phyloP scores from a whole-genome alignment of 164 flowering plant genomes.

The Vitis amurensis region DNA sequence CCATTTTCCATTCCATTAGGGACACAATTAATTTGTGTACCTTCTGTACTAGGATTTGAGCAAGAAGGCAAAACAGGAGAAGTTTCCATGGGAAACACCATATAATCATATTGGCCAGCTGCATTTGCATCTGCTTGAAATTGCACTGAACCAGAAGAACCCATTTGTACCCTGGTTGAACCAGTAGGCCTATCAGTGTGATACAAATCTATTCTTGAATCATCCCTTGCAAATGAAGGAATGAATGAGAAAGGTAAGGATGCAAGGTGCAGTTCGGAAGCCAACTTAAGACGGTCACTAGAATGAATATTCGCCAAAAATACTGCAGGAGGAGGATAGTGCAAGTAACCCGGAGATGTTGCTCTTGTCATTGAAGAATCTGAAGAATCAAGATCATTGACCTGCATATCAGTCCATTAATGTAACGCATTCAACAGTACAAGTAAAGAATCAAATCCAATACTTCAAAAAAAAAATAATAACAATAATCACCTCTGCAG shows the following conservation, averaged over 20 bases:
- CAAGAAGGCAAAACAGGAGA: slow-evolving; percentile 10
- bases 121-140: slow-evolving; percentile 12
- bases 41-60: slow-evolving; percentile 10
- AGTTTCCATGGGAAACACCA: slow-evolving; percentile 16
- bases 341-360: slow-evolving; percentile 76
- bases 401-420: slow-evolving; percentile 48
- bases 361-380: slow-evolving; percentile 86
- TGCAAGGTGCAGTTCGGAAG: slow-evolving; percentile 48
- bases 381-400: slow-evolving; percentile 84
- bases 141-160: slow-evolving; percentile 4
- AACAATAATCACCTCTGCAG: slow-evolving; percentile 74
- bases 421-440: neutral
- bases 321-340: slow-evolving; percentile 85
- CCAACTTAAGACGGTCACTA: slow-evolving; percentile 32
- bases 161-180: slow-evolving; percentile 30
- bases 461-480: neutral
- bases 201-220: slow-evolving; percentile 39
- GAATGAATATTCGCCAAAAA: slow-evolving; percentile 67
- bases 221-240: slow-evolving; percentile 59
- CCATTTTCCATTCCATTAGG: slow-evolving; percentile 5
- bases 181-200: slow-evolving; percentile 30
- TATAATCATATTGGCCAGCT: neutral
- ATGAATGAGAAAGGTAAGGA: slow-evolving; percentile 59
- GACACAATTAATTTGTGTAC: neutral
- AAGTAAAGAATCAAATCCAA: slow-evolving; percentile 9